Evolutionary conservation across 352 stramenopile species (phyloP), one percentile per base, ranked within the genome.

Genomic region (Phytophthora meadii): DNA sequence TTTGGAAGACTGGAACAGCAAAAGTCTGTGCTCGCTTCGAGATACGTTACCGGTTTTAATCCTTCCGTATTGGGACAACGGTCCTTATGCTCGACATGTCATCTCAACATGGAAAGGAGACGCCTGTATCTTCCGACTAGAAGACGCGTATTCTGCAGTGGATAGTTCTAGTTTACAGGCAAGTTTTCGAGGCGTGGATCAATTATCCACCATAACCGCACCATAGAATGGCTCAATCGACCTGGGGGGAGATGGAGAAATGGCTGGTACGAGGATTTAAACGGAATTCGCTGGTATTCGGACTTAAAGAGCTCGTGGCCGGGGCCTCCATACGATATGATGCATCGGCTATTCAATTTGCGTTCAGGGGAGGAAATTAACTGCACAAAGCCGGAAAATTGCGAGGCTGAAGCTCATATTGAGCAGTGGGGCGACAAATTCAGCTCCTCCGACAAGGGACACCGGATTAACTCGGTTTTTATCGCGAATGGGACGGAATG

Each of bases 401-500:
- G 36, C 10, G 36, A 41, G 15, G 36, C 36, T 17, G 36, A 19
- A n/a, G 36, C 36, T 41, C 36, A 19, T 7, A 11, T 41, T 2
- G 36, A 17, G 11, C 36, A 17, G 6, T 41, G 36, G 36, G 36
- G 34, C 5, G 36, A 41, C 7, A 41, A 41, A 41, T 41, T 41
- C 36, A 41, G 11, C 4, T 17, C 36, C 28, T 34, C 28, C 28
- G 28, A 34, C 28, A 34, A 34, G 28, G 28, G 28, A 34, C 28
- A 34, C 28, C 28, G 28, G 28, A 40, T 54, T 7, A 61, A 28
- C 22, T 61, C 54, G 12, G 42, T 53, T 1, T 53, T 46, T 27
- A 61, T 61, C 24, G 54, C 54, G 19, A 61, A 61, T 22, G 54
- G 42, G 9, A 42, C 36, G 36, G 36, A 42, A 17, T 42, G 9